A percentile compares a stretch with the other conserved stretches of the same genome.
These are phyloP conservation scores for Ogataea kodamae DNA, from an alignment of 805 yeast genomes.

Conservation along the genomic window DNA sequence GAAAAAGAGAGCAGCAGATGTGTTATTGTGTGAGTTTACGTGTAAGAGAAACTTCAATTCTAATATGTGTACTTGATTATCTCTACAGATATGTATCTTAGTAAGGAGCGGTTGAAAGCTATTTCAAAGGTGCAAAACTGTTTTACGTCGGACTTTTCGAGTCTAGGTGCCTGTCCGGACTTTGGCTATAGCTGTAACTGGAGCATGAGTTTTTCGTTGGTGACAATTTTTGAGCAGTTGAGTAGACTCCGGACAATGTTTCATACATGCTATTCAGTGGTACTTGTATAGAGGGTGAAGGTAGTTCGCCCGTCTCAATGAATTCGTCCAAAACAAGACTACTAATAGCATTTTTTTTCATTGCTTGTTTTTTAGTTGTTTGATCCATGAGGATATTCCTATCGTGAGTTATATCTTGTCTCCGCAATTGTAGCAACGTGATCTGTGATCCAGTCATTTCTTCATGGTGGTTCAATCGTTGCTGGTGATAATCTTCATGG, in stretches of 20 bases:
- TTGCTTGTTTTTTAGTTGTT: background rate
- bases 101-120: no score
- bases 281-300: background rate
- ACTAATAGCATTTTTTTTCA: constrained; percentile 26
- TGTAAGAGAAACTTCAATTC: no score
- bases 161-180: constrained; percentile 6
- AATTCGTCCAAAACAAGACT: constrained; percentile 28
- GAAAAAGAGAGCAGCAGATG: constrained; percentile 22
- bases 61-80: constrained; percentile 7
- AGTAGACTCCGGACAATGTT: constrained; percentile 1
- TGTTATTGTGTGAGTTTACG: constrained; percentile 24
- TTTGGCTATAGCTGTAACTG: constrained; percentile 6
- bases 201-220: constrained; percentile 3
- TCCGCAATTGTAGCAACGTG: constrained; percentile 3
- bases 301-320: constrained; percentile 20
- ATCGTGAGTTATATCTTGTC: background rate
- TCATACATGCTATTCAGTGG: constrained; percentile 3
- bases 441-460: background rate
- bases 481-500: no score
- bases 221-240: constrained; percentile 1
- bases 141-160: no score
- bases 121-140: no score
- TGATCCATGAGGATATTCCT: no score
- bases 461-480: constrained; percentile 3
- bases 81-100: no score